Base-by-base conservation (phyloP, 2,329 filamentous ascomycete species). In the Didymella sp. region DNA sequence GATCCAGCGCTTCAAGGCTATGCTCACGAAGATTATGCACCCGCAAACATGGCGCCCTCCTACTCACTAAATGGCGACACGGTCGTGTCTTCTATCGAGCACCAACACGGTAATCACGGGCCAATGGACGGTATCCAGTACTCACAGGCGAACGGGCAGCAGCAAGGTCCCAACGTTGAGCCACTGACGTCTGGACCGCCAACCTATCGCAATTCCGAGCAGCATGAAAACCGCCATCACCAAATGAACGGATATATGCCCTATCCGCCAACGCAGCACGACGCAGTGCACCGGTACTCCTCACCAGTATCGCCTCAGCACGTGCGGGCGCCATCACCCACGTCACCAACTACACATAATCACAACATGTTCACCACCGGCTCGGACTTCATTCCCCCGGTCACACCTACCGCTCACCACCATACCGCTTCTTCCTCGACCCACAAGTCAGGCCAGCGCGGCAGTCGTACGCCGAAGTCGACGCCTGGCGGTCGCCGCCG, bases 61-160 rank as follows among this genome's bases (percentile, higher is more conserved):
- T 63, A 68, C 24, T 55, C 59, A 28, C 37, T 59, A n/a, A 63
- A 68, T 24, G 56, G 60, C 12, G 70, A 76, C 27, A 63, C 63
- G 7, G 52, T 75, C 27, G 61, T 76, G 52, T 74, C 73, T 11
- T 76, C 70, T 2, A 74, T 76, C 27, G 74, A 76, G 47, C 59
- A 68, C 28, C 61, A 60, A 21, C 58, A 60, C 2, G 67, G 66
- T n/a, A 62, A 42, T 6, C 49, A 51, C 13, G 43, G 38, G 38
- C 44, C 38, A 22, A 58, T 52, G 49, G 38, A 52, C n/a, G 44
- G 31, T 22, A 40, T 52, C 12, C 43, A 58, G 31, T 45, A 56
- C 19, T 7, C 47, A 38, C 7, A 38, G 17, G 15, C 38, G 4
- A 60, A 60, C 13, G 56, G 58, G 33, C 61, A 61, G 19, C 57